These are phyloP conservation scores for Solanum aculeatissimum DNA, from an alignment of 305 asterid species.

Conservation along the genomic window DNA sequence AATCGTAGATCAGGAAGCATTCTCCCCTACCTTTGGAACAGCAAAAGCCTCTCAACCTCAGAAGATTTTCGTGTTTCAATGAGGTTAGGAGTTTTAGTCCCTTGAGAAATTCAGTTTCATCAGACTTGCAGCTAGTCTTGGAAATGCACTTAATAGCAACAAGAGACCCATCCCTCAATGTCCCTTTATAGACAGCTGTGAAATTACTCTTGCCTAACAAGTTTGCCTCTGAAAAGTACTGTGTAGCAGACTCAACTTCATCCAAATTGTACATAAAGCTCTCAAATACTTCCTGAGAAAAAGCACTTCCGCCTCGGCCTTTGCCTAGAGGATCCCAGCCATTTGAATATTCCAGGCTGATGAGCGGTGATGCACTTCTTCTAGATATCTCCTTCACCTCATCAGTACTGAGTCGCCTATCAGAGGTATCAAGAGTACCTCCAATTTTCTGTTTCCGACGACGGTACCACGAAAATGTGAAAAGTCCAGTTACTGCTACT, in stretches of 20 bases:
- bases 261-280: constrained; percentile 76
- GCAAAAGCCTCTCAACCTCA: constrained; percentile 84
- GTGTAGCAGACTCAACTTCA: constrained; percentile 86
- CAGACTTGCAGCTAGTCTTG: constrained; percentile 80
- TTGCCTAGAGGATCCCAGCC: constrained; percentile 86
- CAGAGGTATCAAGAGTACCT: constrained; percentile 47
- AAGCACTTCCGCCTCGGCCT: constrained; percentile 33
- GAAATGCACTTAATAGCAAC: constrained; percentile 90
- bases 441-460: constrained; percentile 69
- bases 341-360: constrained; percentile 63
- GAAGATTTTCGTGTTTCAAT: constrained; percentile 67
- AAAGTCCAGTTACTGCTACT: constrained; percentile 28
- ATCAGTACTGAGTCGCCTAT: constrained; percentile 51
- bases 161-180: constrained; percentile 62
- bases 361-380: constrained; percentile 77
- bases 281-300: constrained; percentile 75
- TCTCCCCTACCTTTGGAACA: constrained; percentile 93
- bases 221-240: constrained; percentile 65
- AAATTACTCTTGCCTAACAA: constrained; percentile 75
- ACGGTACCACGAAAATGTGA: constrained; percentile 62
- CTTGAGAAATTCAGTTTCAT: constrained; percentile 62
- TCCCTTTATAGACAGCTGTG: constrained; percentile 68
- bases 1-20: constrained; percentile 83
- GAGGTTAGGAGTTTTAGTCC: constrained; percentile 69
- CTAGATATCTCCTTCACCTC: constrained; percentile 43